Evolutionary conservation across 495 filamentous ascomycete genomes (phyloP), one percentile per base, ranked within the genome.

Genomic region (Neurospora pannonica): DNA sequence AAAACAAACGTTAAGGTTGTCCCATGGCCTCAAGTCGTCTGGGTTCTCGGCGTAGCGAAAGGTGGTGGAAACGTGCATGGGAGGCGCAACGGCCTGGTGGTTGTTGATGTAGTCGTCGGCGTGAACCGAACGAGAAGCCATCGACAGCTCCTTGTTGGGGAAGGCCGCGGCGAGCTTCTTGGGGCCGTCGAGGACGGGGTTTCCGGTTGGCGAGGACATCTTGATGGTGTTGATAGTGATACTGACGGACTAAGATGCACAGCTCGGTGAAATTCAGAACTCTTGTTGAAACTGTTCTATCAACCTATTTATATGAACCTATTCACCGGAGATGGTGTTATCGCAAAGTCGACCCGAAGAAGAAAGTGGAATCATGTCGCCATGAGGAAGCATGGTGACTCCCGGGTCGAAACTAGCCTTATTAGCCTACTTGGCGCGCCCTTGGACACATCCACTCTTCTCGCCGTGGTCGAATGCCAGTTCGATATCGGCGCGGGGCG

Each of bases 61-160:
- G 19, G 93, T 97, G 17, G 95, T 97, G 62, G 93, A 91, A 76
- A 95, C 87, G 81, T 97, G 95, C 76, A 98, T 86, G 1, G 94
- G 87, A 71, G 95, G 94, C 40, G 94, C 92, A 54, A 98, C 92
- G 79, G 94, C 93, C 54, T 88, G 84, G 77, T 88, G 88, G 67
- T 84, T 82, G 84, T 92, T 92, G 72, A 95, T 85, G 75, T 83
- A 84, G 83, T 97, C 94, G 76, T 97, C 95, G 71, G 91, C 93
- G 83, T 98, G 95, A 74, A 98, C 85, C n/a, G 91, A 89, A 70
- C 88, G 88, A 34, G 94, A 96, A 34, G 92, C 83, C 62, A 89
- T 79, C 3, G 86, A 87, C 73, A 89, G 83, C 69, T 77, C 46
- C 76, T 71, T 74, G 42, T 72, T 70, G 4, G 54, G 54, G 60